A percentile compares a stretch with the other conserved stretches of the same genome.
These are phyloP conservation scores for Diversispora epigaea DNA, from an alignment of 192 early-diverging fungal species.

Conservation along the genomic window DNA sequence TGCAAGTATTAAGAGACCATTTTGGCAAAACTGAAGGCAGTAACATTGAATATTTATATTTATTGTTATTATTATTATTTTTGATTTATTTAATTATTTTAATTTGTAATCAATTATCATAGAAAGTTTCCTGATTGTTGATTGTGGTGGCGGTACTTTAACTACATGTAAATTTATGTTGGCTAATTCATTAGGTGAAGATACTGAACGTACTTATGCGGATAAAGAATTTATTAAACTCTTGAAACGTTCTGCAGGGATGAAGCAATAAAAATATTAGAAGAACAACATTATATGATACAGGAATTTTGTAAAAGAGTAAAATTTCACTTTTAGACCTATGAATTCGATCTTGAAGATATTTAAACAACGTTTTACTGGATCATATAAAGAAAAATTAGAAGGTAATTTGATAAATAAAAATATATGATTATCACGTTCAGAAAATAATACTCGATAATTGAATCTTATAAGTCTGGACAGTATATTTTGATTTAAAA, in stretches of 20 bases:
- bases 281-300: conserved; percentile 28
- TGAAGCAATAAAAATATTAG: conserved; percentile 38
- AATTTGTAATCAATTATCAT: conserved; percentile 28
- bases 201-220: conserved; percentile 43
- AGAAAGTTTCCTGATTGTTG: conserved; percentile 57
- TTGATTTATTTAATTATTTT: neutral
- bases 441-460: no score
- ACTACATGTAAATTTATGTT: conserved; percentile 28
- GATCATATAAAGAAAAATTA: conserved; percentile 36
- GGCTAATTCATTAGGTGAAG: conserved; percentile 38
- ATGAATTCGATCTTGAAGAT: conserved; percentile 14
- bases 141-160: conserved; percentile 60
- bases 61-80: neutral
- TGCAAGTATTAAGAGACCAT: neutral
- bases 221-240: conserved; percentile 48
- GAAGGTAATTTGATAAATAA: no score
- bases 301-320: neutral
- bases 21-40: neutral
- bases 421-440: no score
- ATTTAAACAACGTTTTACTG: neutral
- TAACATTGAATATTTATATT: neutral
- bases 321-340: neutral
- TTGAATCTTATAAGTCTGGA: no score
- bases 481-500: no score
- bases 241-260: conserved; percentile 43